A percentile compares a stretch with the other conserved stretches of the same genome.
These are phyloP conservation scores for Bertia moriformis DNA, from an alignment of 2,329 filamentous ascomycete genomes.

Conservation along the genomic window DNA sequence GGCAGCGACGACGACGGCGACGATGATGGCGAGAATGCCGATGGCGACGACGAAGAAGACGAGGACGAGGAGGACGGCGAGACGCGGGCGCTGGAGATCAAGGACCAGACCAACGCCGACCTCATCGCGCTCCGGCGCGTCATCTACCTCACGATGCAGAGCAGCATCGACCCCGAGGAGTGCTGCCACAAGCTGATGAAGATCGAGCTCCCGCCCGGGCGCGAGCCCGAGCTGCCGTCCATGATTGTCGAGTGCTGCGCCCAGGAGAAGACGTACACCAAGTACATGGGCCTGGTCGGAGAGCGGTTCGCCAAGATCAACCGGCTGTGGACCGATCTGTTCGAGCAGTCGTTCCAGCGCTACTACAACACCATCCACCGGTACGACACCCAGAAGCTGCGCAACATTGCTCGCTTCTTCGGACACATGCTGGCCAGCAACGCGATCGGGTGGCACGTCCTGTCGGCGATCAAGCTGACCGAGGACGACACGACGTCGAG, in stretches of 20 bases:
- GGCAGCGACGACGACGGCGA: constrained; percentile 61
- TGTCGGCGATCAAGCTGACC: constrained; percentile 75
- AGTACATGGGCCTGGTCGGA: constrained; percentile 88
- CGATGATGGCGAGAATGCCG: constrained; percentile 38
- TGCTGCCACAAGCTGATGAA: constrained; percentile 94
- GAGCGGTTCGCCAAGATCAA: constrained; percentile 95
- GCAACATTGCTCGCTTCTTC: constrained; percentile 94
- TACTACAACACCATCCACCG: constrained; percentile 97
- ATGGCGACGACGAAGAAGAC: constrained; percentile 46
- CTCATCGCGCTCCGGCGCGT: constrained; percentile 83
- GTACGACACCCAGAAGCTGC: constrained; percentile 89
- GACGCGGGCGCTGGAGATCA: constrained; percentile 80
- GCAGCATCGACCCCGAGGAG: constrained; percentile 89
- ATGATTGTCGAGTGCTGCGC: constrained; percentile 97
- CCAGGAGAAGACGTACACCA: constrained; percentile 91
- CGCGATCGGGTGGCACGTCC: constrained; percentile 80
- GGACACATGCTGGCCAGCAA: constrained; percentile 79
- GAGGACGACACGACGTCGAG: constrained; percentile 95
- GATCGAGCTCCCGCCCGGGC: constrained; percentile 71
- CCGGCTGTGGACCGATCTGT: constrained; percentile 82
- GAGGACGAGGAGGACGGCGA: constrained; percentile 63
- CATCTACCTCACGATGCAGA: constrained; percentile 97
- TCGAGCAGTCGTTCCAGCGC: constrained; percentile 75
- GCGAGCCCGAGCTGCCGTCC: constrained; percentile 79
- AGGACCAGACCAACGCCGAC: constrained; percentile 93